Evolutionary conservation across 2,329 filamentous ascomycete species (phyloP).

Genomic region (Nigrospora osmanthi): DNA sequence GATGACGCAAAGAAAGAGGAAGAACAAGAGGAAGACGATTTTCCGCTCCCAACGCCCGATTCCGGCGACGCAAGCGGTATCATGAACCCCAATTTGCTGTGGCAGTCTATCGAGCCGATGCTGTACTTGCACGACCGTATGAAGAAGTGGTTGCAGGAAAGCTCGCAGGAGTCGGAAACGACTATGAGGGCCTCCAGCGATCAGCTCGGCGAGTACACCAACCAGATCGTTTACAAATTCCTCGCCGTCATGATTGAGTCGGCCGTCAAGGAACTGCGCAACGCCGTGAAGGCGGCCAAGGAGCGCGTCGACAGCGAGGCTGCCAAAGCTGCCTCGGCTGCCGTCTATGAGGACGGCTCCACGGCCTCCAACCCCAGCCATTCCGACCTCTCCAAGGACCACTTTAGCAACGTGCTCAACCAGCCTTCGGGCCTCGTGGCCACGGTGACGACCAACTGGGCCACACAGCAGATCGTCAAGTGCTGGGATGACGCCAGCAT

Average conservation of each 20-base stretch:
- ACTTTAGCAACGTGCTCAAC: constrained; percentile 52
- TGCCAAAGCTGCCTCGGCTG: constrained; percentile 16
- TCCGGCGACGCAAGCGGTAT: not conserved
- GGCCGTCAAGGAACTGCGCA: constrained; percentile 19
- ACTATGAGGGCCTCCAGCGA: constrained; percentile 11
- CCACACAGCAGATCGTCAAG: constrained; percentile 58
- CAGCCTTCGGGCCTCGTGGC: constrained; percentile 46
- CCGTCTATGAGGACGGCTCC: constrained; percentile 15
- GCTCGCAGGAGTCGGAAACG: constrained; percentile 14
- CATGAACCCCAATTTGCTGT: constrained; percentile 15
- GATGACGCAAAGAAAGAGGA: no score
- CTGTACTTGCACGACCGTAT: constrained; percentile 20
- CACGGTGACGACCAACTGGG: constrained; percentile 54
- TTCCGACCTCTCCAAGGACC: constrained; percentile 51
- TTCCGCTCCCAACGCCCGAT: not conserved
- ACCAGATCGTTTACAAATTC: constrained; percentile 19
- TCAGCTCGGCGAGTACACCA: constrained; percentile 19
- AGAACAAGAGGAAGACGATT: no score
- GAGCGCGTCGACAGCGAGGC: constrained; percentile 20
- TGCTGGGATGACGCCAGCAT: constrained; percentile 61
- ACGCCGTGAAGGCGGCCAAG: constrained; percentile 20
- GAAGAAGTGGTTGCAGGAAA: constrained; percentile 19
- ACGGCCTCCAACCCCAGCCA: constrained; percentile 48
- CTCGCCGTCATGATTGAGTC: constrained; percentile 21
- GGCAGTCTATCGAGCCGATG: constrained; percentile 21